Percentiles rank a stretch among this genome's conserved stretches.
Evolutionary conservation across 2,329 filamentous ascomycete species (phyloP).

Genomic region (Beauveria sp.): DNA sequence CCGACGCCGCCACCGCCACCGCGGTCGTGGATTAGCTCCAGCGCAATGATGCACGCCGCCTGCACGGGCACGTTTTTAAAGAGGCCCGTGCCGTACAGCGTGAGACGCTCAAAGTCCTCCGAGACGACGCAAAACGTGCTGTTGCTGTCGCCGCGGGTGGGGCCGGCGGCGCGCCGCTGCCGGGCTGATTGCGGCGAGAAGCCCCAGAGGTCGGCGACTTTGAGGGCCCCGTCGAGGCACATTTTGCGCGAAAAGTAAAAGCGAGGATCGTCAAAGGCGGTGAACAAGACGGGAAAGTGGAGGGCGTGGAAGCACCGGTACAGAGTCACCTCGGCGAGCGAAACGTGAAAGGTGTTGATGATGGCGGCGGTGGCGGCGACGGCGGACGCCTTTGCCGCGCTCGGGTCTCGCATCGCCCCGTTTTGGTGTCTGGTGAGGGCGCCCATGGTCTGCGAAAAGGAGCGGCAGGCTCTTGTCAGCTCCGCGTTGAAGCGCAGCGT

Average conservation of each 20-base stretch:
- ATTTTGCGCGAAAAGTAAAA: constrained; percentile 48
- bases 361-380: constrained; percentile 4
- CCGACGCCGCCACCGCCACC: constrained; percentile 35
- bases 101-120: constrained; percentile 29
- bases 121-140: too few species aligned
- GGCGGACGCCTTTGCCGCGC: not conserved
- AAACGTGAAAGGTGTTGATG: constrained; percentile 33
- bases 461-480: constrained; percentile 32
- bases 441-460: constrained; percentile 25
- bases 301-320: constrained; percentile 45
- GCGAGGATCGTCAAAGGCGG: constrained; percentile 36
- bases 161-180: not conserved
- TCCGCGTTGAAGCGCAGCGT: constrained; percentile 38
- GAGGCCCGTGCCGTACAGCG: constrained; percentile 32
- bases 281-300: constrained; percentile 42
- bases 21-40: constrained; percentile 39
- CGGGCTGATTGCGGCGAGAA: constrained; percentile 16
- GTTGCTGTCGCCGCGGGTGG: too few species aligned
- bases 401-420: too few species aligned
- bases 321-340: constrained; percentile 33
- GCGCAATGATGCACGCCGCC: constrained; percentile 32
- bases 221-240: constrained; percentile 35
- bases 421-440: constrained; percentile 26
- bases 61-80: constrained; percentile 35
- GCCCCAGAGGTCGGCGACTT: constrained; percentile 25